Base-by-base conservation (phyloP, 495 filamentous ascomycete species). In the Stereocaulon alpinum region DNA sequence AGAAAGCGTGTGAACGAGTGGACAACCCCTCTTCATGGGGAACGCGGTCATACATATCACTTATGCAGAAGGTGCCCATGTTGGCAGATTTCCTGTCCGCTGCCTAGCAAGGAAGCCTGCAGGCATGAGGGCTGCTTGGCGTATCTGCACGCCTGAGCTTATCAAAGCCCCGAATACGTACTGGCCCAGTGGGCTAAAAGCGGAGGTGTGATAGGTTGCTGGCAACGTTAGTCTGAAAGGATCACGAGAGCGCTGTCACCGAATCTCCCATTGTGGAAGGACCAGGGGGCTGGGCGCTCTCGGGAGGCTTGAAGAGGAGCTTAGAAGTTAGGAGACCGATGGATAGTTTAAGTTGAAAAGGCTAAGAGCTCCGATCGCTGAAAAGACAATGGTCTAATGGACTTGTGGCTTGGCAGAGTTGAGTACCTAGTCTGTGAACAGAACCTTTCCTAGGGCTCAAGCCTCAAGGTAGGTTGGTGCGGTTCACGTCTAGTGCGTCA, bases 121-220 rank as follows among this genome's bases (percentile, higher is more conserved):
- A 6, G 30, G 37, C 53, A 56, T 45, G 44, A 29, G 30, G 49
- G 30, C n/a, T 37, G 29, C 49, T 34, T 52, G 29, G 27, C 49
- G 49, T n/a, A 4, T 12, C 40, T 57, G 60, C 54, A 56, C 4
- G 37, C 14, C 40, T 34, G 57, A 48, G 49, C 55, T 61, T 61
- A 58, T 43, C 55, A 51, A 43, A 6, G 41, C 29, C 24, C 54
- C 29, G 32, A 40, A 32, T 18, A 52, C 7, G 17, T 24, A 24
- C 24, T 24, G n/a, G n/a, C n/a, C n/a, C n/a, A n/a, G n/a, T n/a
- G 49, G 49, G 27, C 49, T 10, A 6, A 29, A 51, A 37, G 49
- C 10, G 17, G 49, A 32, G 49, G 11, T 52, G 5, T 52, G 7
- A 32, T 52, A 12, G 7, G 6, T 1, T 20, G n/a, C 15, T 30